Percentiles rank a stretch among this genome's conserved stretches.
Evolutionary conservation across 2,329 filamentous ascomycete species (phyloP).

Genomic region (Aureobasidium sp.): DNA sequence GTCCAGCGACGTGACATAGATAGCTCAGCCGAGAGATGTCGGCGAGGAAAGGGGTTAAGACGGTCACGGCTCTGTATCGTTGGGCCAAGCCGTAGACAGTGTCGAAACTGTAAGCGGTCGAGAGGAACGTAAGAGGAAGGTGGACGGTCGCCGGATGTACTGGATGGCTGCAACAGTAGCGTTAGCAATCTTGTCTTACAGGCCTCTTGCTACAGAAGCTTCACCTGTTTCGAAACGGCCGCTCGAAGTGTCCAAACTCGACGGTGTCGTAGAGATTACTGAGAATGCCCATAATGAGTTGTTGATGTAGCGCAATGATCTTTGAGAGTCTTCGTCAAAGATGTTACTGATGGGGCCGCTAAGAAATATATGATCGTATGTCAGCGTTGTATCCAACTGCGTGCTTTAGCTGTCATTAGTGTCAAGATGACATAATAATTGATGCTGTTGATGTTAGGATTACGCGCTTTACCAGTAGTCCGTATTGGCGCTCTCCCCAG

Average conservation of each 20-base stretch:
- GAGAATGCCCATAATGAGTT: neutral
- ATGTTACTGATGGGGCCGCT: too few relatives aligned
- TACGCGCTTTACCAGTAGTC: too few relatives aligned
- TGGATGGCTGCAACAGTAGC: neutral
- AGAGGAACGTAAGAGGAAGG: neutral
- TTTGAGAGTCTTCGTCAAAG: too few relatives aligned
- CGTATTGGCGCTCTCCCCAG: too few relatives aligned
- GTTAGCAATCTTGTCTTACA: neutral
- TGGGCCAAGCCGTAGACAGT: neutral
- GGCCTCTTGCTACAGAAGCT: neutral
- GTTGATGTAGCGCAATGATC: too few relatives aligned
- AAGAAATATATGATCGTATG: too few relatives aligned
- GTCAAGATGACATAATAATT: too few relatives aligned
- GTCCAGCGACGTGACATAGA: neutral
- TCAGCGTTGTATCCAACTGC: too few relatives aligned
- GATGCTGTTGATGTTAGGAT: too few relatives aligned
- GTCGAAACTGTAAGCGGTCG: neutral
- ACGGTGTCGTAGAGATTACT: neutral
- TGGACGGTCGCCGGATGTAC: neutral
- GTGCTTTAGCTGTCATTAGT: too few relatives aligned
- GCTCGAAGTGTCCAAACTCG: neutral
- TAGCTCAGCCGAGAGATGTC: neutral
- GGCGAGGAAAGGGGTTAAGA: neutral
- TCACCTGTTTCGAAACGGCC: neutral
- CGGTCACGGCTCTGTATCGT: neutral